These are phyloP conservation scores for Coemansia sp. DNA, from an alignment of 192 early-diverging fungal species.

Conservation along the genomic window DNA sequence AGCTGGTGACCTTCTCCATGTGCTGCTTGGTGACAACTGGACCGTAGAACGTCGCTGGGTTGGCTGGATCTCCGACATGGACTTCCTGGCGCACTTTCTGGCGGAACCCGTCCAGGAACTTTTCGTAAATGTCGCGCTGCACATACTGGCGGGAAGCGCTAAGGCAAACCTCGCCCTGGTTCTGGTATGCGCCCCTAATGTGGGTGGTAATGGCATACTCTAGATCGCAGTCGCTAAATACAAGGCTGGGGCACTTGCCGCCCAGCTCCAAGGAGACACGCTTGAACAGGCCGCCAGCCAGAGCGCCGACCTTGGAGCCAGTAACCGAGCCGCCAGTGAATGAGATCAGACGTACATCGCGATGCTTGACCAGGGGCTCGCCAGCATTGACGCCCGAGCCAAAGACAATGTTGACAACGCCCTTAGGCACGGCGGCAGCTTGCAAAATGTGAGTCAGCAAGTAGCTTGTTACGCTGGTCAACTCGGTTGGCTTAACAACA, in stretches of 20 bases:
- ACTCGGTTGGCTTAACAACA: constrained; percentile 76
- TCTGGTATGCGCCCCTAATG: constrained; percentile 65
- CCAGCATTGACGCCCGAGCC: constrained; percentile 70
- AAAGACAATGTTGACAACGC: constrained; percentile 85
- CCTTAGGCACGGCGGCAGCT: constrained; percentile 72
- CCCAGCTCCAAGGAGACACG: constrained; percentile 80
- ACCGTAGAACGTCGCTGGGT: constrained; percentile 63
- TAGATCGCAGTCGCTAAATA: constrained; percentile 75
- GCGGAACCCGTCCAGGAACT: constrained; percentile 63
- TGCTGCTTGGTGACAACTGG: constrained; percentile 70
- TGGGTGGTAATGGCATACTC: constrained; percentile 67
- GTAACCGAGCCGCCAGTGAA: constrained; percentile 77
- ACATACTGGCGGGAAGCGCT: constrained; percentile 79
- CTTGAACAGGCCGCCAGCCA: constrained; percentile 67
- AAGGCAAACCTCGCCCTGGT: constrained; percentile 81
- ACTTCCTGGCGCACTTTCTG: constrained; percentile 47
- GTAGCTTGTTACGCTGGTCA: constrained; percentile 61
- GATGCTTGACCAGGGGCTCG: constrained; percentile 66
- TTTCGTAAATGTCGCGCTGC: constrained; percentile 61
- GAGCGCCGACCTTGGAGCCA: constrained; percentile 60
- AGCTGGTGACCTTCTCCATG: constrained; percentile 66
- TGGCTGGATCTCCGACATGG: constrained; percentile 68
- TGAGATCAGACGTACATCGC: constrained; percentile 64
- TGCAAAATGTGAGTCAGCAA: constrained; percentile 64
- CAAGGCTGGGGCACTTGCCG: constrained; percentile 79